Conservation (phyloP, 192 early-diverging fungal species). For the Umbelopsis sp. region DNA sequence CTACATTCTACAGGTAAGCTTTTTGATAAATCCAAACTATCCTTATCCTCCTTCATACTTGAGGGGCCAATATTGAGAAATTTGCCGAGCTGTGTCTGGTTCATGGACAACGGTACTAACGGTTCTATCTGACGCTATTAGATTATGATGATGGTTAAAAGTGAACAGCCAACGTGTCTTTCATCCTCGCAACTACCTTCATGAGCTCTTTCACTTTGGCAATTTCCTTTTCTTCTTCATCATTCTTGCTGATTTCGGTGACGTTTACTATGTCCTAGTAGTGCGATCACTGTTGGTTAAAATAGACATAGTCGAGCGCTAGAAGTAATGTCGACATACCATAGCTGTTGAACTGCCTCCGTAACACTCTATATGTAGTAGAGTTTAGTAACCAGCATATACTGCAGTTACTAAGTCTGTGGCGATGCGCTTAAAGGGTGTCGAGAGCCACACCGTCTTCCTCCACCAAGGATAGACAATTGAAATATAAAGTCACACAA, state of each 20-base stretch:
- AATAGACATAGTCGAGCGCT: background rate
- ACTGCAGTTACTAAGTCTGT: too few relatives aligned
- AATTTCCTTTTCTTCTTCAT: slow-evolving; percentile 4
- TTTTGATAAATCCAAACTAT: background rate
- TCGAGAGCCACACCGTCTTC: too few relatives aligned
- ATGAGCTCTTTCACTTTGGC: background rate
- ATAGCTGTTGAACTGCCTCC: too few relatives aligned
- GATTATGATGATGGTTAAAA: background rate
- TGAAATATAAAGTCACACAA: too few relatives aligned
- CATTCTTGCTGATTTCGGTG: background rate
- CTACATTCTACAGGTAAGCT: too few relatives aligned
- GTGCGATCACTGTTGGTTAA: background rate
- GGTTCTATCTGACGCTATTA: background rate
- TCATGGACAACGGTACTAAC: background rate
- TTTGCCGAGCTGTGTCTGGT: background rate
- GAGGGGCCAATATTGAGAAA: background rate
- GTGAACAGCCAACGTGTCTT: background rate
- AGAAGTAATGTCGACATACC: too few relatives aligned
- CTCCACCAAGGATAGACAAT: too few relatives aligned
- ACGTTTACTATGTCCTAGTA: slow-evolving; percentile 2
- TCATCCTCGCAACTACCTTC: background rate
- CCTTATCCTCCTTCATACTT: background rate
- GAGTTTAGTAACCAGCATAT: too few relatives aligned
- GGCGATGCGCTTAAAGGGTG: too few relatives aligned
- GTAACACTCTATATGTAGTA: too few relatives aligned